Base-by-base conservation (phyloP, 306 rosid species). In the Acacia confusa region DNA sequence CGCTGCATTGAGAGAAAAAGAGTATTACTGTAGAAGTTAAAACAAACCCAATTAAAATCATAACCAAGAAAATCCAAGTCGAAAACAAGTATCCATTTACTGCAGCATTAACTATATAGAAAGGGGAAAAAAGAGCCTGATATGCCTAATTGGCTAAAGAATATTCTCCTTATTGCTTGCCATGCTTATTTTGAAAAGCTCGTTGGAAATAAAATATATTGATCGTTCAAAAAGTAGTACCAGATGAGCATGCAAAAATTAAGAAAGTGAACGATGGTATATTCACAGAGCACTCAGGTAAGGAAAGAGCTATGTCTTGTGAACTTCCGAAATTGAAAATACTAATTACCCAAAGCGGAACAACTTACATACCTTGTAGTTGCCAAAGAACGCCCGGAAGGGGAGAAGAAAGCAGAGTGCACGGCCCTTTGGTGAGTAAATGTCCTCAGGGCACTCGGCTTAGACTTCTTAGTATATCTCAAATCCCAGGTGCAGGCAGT, bases 401-500 rank as follows among this genome's bases (percentile, higher is more conserved):
- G 98, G n/a, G 98, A 93, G 83, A 95, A 95, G 78, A 84, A 92
- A 12, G 98, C 99, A 47, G 99, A 93, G 27, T 95, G 93, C 75
- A 92, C 89, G 72, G 96, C 86, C 75, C 84, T 88, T 81, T 82
- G 47, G 86, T 89, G 98, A 40, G 81, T 71, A 73, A 92, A 78
- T 34, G 86, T 91, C 84, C 57, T 82, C 80, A 95, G 85, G 43
- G 85, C 82, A 44, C 81, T 75, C 64, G 81, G 90, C 75, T 90
- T 88, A 53, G 77, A 71, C 3, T 63, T 84, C 68, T 70, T 45
- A 36, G 71, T 74, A 70, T 72, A 84, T 88, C 97, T 92, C 88
- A 95, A 88, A 84, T 95, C 99, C 99, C 99, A 95, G 61, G 89
- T 88, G 88, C 99, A 87, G 76, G 91, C 94, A 78, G 91, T 90